Evolutionary conservation across 495 filamentous ascomycete species (phyloP).

Genomic region (Penicillium egyptiacum): DNA sequence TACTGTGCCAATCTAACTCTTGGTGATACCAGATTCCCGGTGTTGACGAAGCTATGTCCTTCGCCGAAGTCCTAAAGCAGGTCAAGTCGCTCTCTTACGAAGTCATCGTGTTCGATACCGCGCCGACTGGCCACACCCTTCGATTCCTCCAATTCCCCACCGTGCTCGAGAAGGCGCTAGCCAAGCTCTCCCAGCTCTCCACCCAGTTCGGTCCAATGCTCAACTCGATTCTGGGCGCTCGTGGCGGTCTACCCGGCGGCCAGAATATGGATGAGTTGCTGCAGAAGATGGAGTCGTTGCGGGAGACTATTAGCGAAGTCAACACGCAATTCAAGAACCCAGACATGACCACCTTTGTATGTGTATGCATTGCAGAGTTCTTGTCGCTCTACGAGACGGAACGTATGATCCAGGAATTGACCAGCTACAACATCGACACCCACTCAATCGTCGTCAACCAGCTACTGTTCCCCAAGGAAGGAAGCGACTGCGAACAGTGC

Average conservation of each 20-base stretch:
- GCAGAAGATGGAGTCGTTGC: slow-evolving; percentile 88
- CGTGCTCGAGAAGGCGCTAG: slow-evolving; percentile 95
- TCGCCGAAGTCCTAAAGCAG: slow-evolving; percentile 97
- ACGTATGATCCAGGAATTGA: slow-evolving; percentile 98
- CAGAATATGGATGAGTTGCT: slow-evolving; percentile 89
- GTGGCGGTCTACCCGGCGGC: slow-evolving; percentile 84
- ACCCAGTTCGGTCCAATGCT: slow-evolving; percentile 94
- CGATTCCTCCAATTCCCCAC: slow-evolving; percentile 99
- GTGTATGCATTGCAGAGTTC: slow-evolving; percentile 98
- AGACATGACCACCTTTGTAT: slow-evolving; percentile 95
- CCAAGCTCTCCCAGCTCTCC: slow-evolving; percentile 92
- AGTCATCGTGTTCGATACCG: slow-evolving; percentile 98
- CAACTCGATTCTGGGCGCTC: slow-evolving; percentile 81
- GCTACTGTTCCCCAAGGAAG: slow-evolving; percentile 85
- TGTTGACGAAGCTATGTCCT: slow-evolving; percentile 99
- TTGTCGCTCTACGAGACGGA: slow-evolving; percentile 97
- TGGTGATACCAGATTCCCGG: slow-evolving; percentile 73
- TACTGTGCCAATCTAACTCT: slow-evolving; percentile 11
- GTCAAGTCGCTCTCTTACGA: slow-evolving; percentile 99
- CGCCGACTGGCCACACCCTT: slow-evolving; percentile 97
- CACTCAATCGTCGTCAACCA: slow-evolving; percentile 98
- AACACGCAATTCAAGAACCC: slow-evolving; percentile 98
- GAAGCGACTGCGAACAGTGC: slow-evolving; percentile 90
- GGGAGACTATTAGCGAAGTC: slow-evolving; percentile 90
- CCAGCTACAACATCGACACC: slow-evolving; percentile 91